Evolutionary conservation across 768 basidiomycete genomes (phyloP).

Genomic region (Lentinula lateritia): DNA sequence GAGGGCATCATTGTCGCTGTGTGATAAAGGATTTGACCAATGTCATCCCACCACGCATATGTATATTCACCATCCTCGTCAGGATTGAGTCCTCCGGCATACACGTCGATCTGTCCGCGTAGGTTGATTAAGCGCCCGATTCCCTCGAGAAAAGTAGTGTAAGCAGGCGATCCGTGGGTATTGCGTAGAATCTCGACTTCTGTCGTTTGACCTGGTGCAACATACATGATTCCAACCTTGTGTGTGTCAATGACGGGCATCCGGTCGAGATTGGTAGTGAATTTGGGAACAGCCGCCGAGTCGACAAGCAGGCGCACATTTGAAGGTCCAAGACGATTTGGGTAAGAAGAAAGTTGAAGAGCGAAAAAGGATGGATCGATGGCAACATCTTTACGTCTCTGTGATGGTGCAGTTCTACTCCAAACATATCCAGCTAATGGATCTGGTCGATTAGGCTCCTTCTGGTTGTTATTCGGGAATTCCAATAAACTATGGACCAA

Average conservation of each 20-base stretch:
- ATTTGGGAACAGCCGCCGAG: constrained; percentile 46
- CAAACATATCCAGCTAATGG: constrained; percentile 85
- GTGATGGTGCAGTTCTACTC: constrained; percentile 82
- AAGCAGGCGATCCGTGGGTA: constrained; percentile 89
- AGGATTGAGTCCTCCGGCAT: constrained; percentile 86
- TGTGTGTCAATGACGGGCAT: constrained; percentile 96
- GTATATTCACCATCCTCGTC: constrained; percentile 95
- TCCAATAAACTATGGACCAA: constrained; percentile 21
- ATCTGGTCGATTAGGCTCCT: constrained; percentile 43
- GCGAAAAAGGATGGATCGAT: constrained; percentile 84
- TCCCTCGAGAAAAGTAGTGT: constrained; percentile 88
- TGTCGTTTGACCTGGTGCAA: constrained; percentile 81
- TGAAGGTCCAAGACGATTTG: constrained; percentile 33
- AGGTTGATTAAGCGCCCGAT: constrained; percentile 85
- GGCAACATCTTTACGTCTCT: constrained; percentile 78
- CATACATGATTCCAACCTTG: constrained; percentile 95
- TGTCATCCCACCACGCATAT: constrained; percentile 99
- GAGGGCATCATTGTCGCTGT: constrained; percentile 97
- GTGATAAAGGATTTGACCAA: constrained; percentile 91
- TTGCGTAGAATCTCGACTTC: constrained; percentile 88
- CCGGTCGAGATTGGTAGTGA: constrained; percentile 67
- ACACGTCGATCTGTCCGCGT: constrained; percentile 87
- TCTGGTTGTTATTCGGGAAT: constrained; percentile 10
- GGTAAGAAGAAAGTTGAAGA: constrained; percentile 76
- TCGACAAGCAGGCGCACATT: constrained; percentile 44